Evolutionary conservation across 805 yeast genomes (phyloP).

Genomic region (Metschnikowia henanensis): DNA sequence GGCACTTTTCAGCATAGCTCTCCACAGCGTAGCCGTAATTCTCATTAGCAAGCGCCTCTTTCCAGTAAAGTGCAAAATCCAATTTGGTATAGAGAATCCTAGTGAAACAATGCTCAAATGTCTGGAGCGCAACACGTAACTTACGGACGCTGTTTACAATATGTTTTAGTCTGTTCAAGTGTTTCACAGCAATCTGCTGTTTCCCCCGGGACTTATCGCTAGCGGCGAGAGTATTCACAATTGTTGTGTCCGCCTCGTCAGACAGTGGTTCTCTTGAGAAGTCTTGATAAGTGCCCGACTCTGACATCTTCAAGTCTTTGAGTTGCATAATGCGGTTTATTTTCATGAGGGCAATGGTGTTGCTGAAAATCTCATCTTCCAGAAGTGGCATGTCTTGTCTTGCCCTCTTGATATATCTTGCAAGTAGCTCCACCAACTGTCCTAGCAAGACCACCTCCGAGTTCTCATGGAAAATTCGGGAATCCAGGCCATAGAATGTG

Average conservation of each 20-base stretch:
- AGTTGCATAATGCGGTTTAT: slow-evolving; percentile 12
- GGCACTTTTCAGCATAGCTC: slow-evolving; percentile 10
- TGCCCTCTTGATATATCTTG: slow-evolving; percentile 2
- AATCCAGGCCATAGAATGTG: not conserved
- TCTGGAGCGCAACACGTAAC: not conserved
- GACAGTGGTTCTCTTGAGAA: slow-evolving; percentile 1
- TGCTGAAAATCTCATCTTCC: slow-evolving; percentile 10
- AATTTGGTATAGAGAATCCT: not conserved
- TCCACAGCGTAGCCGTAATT: slow-evolving; percentile 11
- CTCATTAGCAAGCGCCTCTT: slow-evolving; percentile 3
- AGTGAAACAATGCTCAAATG: not conserved
- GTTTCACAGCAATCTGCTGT: not conserved
- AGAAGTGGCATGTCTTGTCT: slow-evolving; percentile 1
- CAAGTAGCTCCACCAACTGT: slow-evolving; percentile 5
- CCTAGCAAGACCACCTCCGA: slow-evolving; percentile 1
- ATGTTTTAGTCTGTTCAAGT: not conserved
- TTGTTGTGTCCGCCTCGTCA: not conserved
- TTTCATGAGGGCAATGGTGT: slow-evolving; percentile 14
- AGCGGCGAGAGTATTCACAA: slow-evolving; percentile 1
- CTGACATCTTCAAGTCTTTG: slow-evolving; percentile 6
- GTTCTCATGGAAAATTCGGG: not conserved
- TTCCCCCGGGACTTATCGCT: not conserved
- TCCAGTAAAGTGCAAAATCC: slow-evolving; percentile 5
- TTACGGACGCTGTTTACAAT: not conserved
- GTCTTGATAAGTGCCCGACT: slow-evolving; percentile 5